phyloP scores from a whole-genome alignment of 192 early-diverging fungal species.

The Endogone sp. region DNA sequence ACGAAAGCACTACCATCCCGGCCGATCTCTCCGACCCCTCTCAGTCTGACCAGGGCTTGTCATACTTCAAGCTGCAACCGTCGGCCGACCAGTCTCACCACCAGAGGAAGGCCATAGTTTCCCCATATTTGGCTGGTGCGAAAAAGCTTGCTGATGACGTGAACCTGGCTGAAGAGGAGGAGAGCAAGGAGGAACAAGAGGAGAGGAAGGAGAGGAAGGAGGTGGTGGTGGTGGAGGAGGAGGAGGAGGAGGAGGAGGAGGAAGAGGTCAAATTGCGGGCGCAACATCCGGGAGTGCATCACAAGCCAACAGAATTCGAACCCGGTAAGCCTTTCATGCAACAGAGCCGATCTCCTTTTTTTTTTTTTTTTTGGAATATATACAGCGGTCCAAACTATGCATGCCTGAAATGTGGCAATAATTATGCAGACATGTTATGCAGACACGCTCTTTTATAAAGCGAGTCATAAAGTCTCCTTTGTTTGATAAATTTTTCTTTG shows the following conservation, averaged over 20 bases:
- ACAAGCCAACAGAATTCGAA: background rate
- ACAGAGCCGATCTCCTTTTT: no score
- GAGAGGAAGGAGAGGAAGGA: background rate
- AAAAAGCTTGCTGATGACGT: slow-evolving; percentile 7
- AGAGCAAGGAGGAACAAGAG: no score
- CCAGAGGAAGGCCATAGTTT: background rate
- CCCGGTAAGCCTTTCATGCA: background rate
- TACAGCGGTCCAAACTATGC: no score
- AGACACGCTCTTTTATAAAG: no score
- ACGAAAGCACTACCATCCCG: background rate
- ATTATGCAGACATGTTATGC: no score
- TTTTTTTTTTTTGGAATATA: no score
- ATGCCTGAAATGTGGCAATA: no score
- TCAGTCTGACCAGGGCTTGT: background rate
- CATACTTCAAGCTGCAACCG: background rate
- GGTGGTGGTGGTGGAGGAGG: no score
- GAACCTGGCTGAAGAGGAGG: slow-evolving; percentile 9
- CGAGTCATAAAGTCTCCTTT: no score
- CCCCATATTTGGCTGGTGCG: background rate
- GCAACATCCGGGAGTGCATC: no score
- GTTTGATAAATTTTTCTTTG: no score
- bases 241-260: background rate
- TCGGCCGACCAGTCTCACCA: background rate
- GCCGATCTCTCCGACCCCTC: background rate
- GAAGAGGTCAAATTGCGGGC: slow-evolving; percentile 4